These are phyloP conservation scores for Aspergillus melleus DNA, from an alignment of 2,329 filamentous ascomycete genomes.

Conservation along the genomic window DNA sequence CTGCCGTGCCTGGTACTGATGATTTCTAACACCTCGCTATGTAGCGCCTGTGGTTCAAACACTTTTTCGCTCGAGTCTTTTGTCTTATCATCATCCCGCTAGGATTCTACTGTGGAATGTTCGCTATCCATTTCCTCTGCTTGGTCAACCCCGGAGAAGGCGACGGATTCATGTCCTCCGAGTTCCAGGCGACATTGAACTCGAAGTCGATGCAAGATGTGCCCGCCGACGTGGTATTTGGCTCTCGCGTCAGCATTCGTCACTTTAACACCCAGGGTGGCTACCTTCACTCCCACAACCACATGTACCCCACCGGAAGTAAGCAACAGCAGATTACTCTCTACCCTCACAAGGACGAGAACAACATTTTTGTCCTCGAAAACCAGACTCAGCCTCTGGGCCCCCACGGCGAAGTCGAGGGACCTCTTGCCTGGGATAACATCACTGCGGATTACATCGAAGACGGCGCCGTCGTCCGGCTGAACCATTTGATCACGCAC, in stretches of 20 bases:
- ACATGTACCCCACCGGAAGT: conserved; percentile 97
- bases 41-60: conserved; percentile 82
- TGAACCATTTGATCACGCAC: conserved; percentile 81
- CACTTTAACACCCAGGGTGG: conserved; percentile 98
- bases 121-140: conserved; percentile 92
- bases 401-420: conserved; percentile 73
- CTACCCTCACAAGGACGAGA: conserved; percentile 98
- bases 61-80: conserved; percentile 87
- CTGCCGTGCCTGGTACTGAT: not conserved
- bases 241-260: conserved; percentile 80
- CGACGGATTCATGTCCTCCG: conserved; percentile 99
- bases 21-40: conserved; percentile 23
- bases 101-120: conserved; percentile 94
- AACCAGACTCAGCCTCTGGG: conserved; percentile 92
- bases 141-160: conserved; percentile 93
- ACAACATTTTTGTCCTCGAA: conserved; percentile 92
- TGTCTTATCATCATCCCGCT: conserved; percentile 87
- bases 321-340: conserved; percentile 98
- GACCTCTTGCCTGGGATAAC: conserved; percentile 80
- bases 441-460: conserved; percentile 68
- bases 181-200: conserved; percentile 97
- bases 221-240: conserved; percentile 85
- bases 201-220: conserved; percentile 96
- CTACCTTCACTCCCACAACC: conserved; percentile 91
- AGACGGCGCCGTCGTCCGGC: conserved; percentile 75